A percentile compares a stretch with the other conserved stretches of the same genome.
Evolutionary conservation across 2,329 filamentous ascomycete genomes (phyloP).

Genomic region (Colletotrichum trifolii): DNA sequence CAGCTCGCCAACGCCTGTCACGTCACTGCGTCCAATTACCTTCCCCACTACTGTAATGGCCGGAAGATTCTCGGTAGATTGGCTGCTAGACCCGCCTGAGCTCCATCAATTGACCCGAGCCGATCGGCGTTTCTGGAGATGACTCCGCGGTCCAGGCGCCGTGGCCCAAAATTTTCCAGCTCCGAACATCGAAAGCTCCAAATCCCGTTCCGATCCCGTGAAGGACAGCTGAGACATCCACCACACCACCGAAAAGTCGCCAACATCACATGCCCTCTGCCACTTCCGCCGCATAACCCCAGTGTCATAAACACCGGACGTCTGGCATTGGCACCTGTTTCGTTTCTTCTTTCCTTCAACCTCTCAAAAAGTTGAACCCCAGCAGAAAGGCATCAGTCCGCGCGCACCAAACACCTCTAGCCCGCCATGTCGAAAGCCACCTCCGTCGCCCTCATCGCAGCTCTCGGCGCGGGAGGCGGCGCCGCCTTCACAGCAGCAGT

Average conservation of each 20-base stretch:
- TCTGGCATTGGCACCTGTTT: constrained; percentile 4
- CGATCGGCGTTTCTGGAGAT: constrained; percentile 21
- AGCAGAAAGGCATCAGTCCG: constrained; percentile 1
- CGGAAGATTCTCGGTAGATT: constrained; percentile 34
- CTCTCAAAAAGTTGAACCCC: background rate
- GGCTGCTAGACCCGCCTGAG: constrained; percentile 4
- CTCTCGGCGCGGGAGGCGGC: constrained; percentile 79
- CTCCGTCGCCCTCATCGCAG: constrained; percentile 76
- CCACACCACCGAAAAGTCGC: constrained; percentile 26
- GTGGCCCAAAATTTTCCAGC: constrained; percentile 32
- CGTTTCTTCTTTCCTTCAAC: background rate
- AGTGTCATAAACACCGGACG: constrained; percentile 25
- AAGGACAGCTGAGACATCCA: constrained; percentile 31
- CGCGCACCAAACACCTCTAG: constrained; percentile 22
- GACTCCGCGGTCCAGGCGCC: constrained; percentile 18
- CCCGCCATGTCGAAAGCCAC: constrained; percentile 81
- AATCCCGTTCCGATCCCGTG: constrained; percentile 14
- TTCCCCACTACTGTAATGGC: background rate
- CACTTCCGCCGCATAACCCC: constrained; percentile 18
- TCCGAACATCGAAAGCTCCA: constrained; percentile 12
- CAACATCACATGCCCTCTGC: constrained; percentile 32
- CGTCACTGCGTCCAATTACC: no score
- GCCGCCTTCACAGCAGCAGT: constrained; percentile 79
- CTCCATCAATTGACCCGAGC: constrained; percentile 4
- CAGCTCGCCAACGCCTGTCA: no score